Conservation (phyloP, 140 eudicot genomes). For the Ambrosia hybrid region DNA sequence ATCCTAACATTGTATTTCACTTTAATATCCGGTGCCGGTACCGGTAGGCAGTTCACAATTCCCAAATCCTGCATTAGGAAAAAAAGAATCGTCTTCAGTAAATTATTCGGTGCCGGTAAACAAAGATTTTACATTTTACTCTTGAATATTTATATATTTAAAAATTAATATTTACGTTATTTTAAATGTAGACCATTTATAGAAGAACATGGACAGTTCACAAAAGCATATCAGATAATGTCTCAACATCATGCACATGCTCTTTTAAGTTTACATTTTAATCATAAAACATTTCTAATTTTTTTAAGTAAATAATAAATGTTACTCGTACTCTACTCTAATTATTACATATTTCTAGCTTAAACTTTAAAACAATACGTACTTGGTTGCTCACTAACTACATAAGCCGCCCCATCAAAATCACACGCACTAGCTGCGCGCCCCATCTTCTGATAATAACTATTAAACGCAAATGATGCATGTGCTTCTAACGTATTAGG, state of each 20-base stretch:
- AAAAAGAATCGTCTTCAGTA: not conserved
- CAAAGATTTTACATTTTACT: too few relatives aligned
- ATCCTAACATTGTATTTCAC: constrained; percentile 10
- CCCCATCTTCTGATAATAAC: constrained; percentile 77
- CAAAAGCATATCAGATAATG: not conserved
- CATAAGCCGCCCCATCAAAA: constrained; percentile 72
- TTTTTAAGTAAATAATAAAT: too few relatives aligned
- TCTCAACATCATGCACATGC: constrained; percentile 22
- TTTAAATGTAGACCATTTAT: not conserved
- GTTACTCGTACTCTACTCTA: too few relatives aligned
- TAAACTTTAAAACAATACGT: constrained; percentile 26
- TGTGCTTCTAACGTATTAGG: constrained; percentile 83
- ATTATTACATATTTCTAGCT: too few relatives aligned
- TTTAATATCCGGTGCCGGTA: constrained; percentile 54
- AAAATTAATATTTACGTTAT: not conserved
- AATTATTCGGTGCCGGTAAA: not conserved
- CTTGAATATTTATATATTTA: too few relatives aligned
- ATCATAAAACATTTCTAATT: too few relatives aligned
- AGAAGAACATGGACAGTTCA: constrained; percentile 1
- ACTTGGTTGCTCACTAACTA: constrained; percentile 79
- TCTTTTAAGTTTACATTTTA: too few relatives aligned
- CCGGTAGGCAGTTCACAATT: constrained; percentile 69
- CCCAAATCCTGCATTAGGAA: constrained; percentile 53
- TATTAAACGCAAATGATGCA: constrained; percentile 89
- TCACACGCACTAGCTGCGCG: constrained; percentile 66